Evolutionary conservation across 2,329 filamentous ascomycete species (phyloP).

Genomic region (Grosmannia penicillata): DNA sequence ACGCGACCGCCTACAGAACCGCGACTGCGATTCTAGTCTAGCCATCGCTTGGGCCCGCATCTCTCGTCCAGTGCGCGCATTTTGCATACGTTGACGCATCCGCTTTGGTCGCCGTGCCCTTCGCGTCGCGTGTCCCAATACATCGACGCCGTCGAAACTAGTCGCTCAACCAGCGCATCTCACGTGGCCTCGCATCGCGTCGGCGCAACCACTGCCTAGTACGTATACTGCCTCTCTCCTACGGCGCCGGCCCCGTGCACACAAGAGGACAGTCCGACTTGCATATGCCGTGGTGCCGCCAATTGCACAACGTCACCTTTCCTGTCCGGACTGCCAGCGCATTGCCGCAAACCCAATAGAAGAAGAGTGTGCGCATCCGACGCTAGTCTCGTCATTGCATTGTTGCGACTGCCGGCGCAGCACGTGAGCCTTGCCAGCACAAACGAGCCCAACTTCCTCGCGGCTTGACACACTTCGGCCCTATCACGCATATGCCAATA

Average conservation of each 20-base stretch:
- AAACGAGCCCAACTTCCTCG: conserved; percentile 1
- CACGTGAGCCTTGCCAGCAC: conserved; percentile 2
- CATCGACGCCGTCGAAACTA: too few relatives aligned
- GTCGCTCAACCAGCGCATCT: too few relatives aligned
- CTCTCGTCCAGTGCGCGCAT: too few relatives aligned
- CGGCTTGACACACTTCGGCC: too few relatives aligned
- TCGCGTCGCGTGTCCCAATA: too few relatives aligned
- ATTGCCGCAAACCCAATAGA: conserved; percentile 45
- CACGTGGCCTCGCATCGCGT: too few relatives aligned
- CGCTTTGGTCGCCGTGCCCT: too few relatives aligned
- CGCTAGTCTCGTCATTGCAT: too few relatives aligned
- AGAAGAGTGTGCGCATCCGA: conserved; percentile 28
- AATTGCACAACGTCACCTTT: conserved; percentile 34
- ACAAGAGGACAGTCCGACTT: conserved; percentile 34
- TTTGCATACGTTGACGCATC: too few relatives aligned
- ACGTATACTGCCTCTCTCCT: neutral
- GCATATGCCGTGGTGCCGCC: conserved; percentile 44
- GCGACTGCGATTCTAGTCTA: conserved; percentile 4
- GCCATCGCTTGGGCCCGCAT: neutral
- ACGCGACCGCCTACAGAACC: conserved; percentile 13
- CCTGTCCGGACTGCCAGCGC: conserved; percentile 43
- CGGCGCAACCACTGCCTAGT: conserved; percentile 15
- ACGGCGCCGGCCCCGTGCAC: conserved; percentile 2
- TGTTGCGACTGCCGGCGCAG: too few relatives aligned
- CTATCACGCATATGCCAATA: too few relatives aligned